Evolutionary conservation across 805 yeast genomes (phyloP), one percentile per base, ranked within the genome.

Genomic region (Kregervanrija pseudodelftensis): DNA sequence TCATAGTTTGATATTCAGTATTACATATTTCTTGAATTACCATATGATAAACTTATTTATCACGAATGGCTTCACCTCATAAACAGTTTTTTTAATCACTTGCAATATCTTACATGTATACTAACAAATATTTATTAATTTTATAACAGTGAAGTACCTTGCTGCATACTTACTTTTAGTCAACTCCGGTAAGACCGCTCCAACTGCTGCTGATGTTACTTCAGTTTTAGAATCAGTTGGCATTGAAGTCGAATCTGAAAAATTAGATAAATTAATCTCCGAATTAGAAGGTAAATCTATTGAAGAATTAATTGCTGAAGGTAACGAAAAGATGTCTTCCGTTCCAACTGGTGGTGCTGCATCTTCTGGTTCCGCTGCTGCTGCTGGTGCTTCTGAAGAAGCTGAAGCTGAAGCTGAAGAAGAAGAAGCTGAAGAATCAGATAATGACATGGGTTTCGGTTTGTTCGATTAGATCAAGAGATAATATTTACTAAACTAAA

Each of bases 81-180:
- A 22, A 5, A 22, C 28, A 22, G 7, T 22, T 22, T 22, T 22
- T 22, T 22, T 22, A 22, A 22, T 22, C 28, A 22, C n/a, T 22
- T 7, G 28, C 8, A 7, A 22, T 22, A 22, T 22, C 7, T 22
- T 22, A 7, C 28, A 22, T 22, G 7, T 12, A 30, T 40, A 40
- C 43, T 40, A 40, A 40, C 43, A 40, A 32, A 15, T 30, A 34
- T n/a, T 22, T 22, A 22, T 22, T 7, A 4, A 22, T 22, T 22
- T 28, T 45, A 4, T 38, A 42, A 42, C 49, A 74, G 79, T 85
- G 93, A 85, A 84, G 76, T 85, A 85, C 82, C 77, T 85, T 76
- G 95, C 95, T 75, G 91, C 95, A 75, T 85, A 85, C 79, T 82
- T 85, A 73, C 80, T 85, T 74, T 82, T 85, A 70, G 83, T 74